phyloP scores from a whole-genome alignment of 2,329 filamentous ascomycete species.

The Penicillium sp. region DNA sequence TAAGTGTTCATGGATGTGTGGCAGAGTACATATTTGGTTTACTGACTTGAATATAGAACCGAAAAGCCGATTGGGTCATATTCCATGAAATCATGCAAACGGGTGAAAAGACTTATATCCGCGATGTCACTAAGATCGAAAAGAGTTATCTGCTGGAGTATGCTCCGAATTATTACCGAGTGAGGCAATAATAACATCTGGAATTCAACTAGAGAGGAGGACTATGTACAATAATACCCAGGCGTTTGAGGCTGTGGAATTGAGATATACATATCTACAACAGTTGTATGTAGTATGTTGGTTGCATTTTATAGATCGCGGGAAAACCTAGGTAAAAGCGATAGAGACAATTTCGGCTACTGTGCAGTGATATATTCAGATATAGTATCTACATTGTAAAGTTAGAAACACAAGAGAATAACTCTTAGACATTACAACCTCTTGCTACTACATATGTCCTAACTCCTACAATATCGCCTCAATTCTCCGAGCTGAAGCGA shows the following conservation, averaged over 20 bases:
- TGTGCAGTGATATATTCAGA: neutral
- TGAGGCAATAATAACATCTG: constrained; percentile 37
- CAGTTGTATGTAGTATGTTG: neutral
- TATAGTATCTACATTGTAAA: neutral
- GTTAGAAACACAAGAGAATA: neutral
- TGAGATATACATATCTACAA: neutral
- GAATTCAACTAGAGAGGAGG: neutral
- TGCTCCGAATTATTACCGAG: constrained; percentile 75
- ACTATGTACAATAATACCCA: constrained; percentile 13
- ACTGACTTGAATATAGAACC: constrained; percentile 54
- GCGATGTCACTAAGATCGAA: constrained; percentile 89
- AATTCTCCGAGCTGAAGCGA: neutral
- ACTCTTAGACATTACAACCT: neutral
- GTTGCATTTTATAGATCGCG: neutral
- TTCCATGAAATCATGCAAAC: constrained; percentile 94
- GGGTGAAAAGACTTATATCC: constrained; percentile 80
- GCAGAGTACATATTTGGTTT: neutral
- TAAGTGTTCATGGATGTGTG: constrained; percentile 37
- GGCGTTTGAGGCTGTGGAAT: constrained; percentile 2
- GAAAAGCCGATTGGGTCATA: constrained; percentile 93
- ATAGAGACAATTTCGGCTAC: neutral
- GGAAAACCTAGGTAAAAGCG: neutral
- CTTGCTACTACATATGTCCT: no score
- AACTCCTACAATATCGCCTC: neutral
- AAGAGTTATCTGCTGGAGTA: constrained; percentile 90